phyloP scores from a whole-genome alignment of 352 stramenopile species.

The Phytophthora pinifolia region DNA sequence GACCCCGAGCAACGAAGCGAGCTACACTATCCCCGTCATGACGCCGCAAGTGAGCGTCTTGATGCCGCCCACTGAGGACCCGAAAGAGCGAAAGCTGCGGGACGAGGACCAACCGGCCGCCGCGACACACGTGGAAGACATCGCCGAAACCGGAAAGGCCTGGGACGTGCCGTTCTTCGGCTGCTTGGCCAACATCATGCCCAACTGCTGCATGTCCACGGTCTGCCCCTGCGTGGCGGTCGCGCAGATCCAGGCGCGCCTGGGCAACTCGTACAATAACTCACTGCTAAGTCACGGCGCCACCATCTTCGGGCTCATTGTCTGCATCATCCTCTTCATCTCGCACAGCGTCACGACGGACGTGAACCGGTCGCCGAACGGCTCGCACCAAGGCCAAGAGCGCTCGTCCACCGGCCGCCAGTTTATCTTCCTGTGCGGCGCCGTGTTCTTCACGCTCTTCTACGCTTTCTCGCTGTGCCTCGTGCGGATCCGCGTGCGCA shows the following conservation, averaged over 20 bases:
- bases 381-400: slow-evolving; percentile 1
- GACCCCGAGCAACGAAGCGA: slow-evolving; percentile 22
- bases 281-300: slow-evolving; percentile 27
- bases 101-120: slow-evolving; percentile 7
- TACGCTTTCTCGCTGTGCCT: slow-evolving; percentile 30
- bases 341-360: slow-evolving; percentile 21
- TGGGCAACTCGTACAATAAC: slow-evolving; percentile 33
- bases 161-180: slow-evolving; percentile 41
- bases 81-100: slow-evolving; percentile 21
- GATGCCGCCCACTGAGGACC: slow-evolving; percentile 6
- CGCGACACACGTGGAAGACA: slow-evolving; percentile 26
- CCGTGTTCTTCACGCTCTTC: slow-evolving; percentile 23
- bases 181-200: slow-evolving; percentile 37
- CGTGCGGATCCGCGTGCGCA: slow-evolving; percentile 34
- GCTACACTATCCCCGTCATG: slow-evolving; percentile 21
- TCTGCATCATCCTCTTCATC: slow-evolving; percentile 34
- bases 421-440: slow-evolving; percentile 23
- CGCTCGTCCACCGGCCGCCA: slow-evolving; percentile 13
- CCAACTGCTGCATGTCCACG: slow-evolving; percentile 44
- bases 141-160: slow-evolving; percentile 4
- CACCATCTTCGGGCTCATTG: slow-evolving; percentile 32
- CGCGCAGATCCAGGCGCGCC: slow-evolving; percentile 33
- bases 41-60: slow-evolving; percentile 20
- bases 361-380: slow-evolving; percentile 2
- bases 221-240: slow-evolving; percentile 44